A percentile compares a stretch with the other conserved stretches of the same genome.
phyloP scores from a whole-genome alignment of 1,284 basidiomycete species.

The Farysia itapuensis region DNA sequence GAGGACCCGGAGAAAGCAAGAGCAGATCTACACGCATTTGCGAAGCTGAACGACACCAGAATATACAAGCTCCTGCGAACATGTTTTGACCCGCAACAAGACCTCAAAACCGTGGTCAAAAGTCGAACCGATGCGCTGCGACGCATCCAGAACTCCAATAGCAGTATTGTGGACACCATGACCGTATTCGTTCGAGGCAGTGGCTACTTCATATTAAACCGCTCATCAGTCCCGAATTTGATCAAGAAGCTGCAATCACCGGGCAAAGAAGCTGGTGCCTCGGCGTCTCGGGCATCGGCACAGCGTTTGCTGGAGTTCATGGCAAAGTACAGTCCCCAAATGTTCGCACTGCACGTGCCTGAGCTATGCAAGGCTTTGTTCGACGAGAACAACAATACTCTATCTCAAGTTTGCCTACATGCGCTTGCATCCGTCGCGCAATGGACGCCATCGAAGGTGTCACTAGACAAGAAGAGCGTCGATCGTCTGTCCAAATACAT shows the following conservation, averaged over 20 bases:
- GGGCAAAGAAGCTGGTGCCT: background rate
- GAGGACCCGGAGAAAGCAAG: slow-evolving; percentile 71
- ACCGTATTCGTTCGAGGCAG: slow-evolving; percentile 72
- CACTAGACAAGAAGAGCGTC: slow-evolving; percentile 61
- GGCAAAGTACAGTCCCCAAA: slow-evolving; percentile 75
- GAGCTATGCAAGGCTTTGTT: slow-evolving; percentile 71
- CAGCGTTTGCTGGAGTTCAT: slow-evolving; percentile 64
- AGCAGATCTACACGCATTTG: slow-evolving; percentile 80
- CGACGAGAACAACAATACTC: slow-evolving; percentile 67
- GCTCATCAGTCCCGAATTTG: slow-evolving; percentile 81
- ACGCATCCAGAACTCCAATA: slow-evolving; percentile 30
- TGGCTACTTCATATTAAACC: slow-evolving; percentile 76
- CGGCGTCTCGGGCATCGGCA: slow-evolving; percentile 46
- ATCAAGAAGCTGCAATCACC: slow-evolving; percentile 7
- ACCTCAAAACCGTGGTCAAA: slow-evolving; percentile 79
- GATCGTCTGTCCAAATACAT: slow-evolving; percentile 71
- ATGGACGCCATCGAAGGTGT: slow-evolving; percentile 22
- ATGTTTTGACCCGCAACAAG: slow-evolving; percentile 78
- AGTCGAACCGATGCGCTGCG: slow-evolving; percentile 52
- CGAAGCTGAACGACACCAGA: slow-evolving; percentile 79
- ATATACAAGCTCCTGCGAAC: slow-evolving; percentile 81
- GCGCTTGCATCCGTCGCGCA: slow-evolving; percentile 21
- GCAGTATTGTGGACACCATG: slow-evolving; percentile 66
- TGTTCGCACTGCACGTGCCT: slow-evolving; percentile 74
- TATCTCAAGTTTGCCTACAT: slow-evolving; percentile 66